These are phyloP conservation scores for Sporodiniella umbellata DNA, from an alignment of 371 early-diverging fungal species.

Conservation along the genomic window DNA sequence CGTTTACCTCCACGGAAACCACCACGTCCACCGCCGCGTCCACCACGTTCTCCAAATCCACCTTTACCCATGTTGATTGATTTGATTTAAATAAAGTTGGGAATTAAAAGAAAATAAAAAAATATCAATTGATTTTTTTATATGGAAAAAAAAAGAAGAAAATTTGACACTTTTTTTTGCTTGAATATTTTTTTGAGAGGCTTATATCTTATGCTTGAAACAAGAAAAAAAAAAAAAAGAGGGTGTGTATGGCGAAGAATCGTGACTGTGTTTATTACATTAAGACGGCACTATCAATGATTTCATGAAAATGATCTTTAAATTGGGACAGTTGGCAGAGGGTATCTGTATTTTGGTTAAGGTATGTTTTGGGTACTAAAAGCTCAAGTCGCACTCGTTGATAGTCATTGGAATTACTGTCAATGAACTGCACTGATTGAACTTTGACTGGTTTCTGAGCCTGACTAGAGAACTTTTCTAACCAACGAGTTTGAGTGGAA, in stretches of 20 bases:
- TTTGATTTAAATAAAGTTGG: background rate
- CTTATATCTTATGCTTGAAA: background rate
- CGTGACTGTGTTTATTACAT: slow-evolving; percentile 9
- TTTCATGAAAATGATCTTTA: slow-evolving; percentile 6
- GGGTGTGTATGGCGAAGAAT: too few species aligned
- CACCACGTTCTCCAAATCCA: slow-evolving; percentile 46
- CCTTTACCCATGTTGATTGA: slow-evolving; percentile 38
- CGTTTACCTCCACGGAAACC: slow-evolving; percentile 39
- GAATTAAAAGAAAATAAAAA: slow-evolving; percentile 3
- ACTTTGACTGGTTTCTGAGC: background rate
- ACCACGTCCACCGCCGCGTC: slow-evolving; percentile 38
- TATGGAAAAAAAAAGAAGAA: too few species aligned
- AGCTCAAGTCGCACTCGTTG: background rate
- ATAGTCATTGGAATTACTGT: background rate
- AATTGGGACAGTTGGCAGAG: background rate
- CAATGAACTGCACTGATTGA: background rate
- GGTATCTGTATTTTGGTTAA: too few species aligned
- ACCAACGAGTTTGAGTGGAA: background rate
- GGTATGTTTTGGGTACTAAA: background rate
- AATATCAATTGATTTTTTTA: too few species aligned
- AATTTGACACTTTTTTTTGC: too few species aligned
- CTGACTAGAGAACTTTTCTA: background rate
- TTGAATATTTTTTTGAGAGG: slow-evolving; percentile 2
- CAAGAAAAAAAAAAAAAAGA: background rate
- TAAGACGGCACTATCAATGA: slow-evolving; percentile 15